Evolutionary conservation across 805 yeast species (phyloP), one percentile per base, ranked within the genome.

Genomic region (Ogataea neopini): DNA sequence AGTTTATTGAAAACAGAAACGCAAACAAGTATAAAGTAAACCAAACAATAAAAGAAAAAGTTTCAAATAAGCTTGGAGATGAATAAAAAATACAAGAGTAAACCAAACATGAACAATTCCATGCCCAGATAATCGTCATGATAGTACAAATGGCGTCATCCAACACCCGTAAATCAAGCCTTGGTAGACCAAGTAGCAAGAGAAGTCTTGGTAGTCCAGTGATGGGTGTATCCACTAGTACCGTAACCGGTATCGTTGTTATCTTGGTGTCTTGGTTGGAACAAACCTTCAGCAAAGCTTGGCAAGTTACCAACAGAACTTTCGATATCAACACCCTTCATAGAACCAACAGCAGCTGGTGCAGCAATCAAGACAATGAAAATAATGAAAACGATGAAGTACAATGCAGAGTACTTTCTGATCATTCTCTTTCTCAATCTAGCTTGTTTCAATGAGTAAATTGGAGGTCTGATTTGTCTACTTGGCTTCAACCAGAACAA

Each of bases 401-500:
- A 94, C 67, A 95, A 75, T 9, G 87, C 70, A 53, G 95, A 83
- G 77, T 94, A 94, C 73, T 89, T 90, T 72, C 87, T 84, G 30
- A 94, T 96, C 96, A 94, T 92, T 76, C 99, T 85, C 86, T 86
- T 89, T 71, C 99, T 86, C 70, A 91, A 83, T 74, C 88, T 85
- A 48, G 95, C 92, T 76, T 94, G 98, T 74, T 94, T 94, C 74
- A 92, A 76, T 15, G 98, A 89, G 74, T 89, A 91, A 67, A 94
- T 90, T 62, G 99, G 98, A 52, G 97, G 97, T 72, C 98, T 87
- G 65, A 94, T 91, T 75, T 90, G 96, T 74, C 96, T 85, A 53
- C 94, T 77, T 48, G 99, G 99, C 69, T 89, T 88, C 73, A 95
- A 85, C 99, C 99, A 94, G 85, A 94, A 94, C 72, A 94, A 77